Base-by-base conservation (phyloP, 441 rosid genomes). In the Macaranga tanarius region DNA sequence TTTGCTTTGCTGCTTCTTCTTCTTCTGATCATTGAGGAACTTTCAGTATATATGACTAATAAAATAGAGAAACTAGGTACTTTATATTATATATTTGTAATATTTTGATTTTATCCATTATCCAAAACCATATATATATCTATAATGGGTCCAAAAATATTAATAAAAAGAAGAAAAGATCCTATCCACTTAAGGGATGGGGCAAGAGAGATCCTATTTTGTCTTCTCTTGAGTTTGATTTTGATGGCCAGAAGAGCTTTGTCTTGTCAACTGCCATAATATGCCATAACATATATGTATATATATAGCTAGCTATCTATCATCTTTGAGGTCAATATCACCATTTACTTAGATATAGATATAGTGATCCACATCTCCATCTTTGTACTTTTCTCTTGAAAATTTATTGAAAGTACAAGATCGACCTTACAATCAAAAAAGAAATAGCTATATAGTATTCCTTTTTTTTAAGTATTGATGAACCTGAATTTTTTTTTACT, bases 131-230 rank as follows among this genome's bases (percentile, higher is more conserved):
- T 34, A 34, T 3, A 34, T 7, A 34, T 34, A 34, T 3, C 4
- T 7, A 34, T 20, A 54, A 38, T 45, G 23, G 8, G 51, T 76
- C 64, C 75, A 72, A 72, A 71, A 13, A 34, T 42, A 50, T 7
- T 7, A 25, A 55, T 7, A 57, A 20, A 28, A 42, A 52, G 47
- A 34, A 62, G 48, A 51, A 19, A 38, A 23, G 38, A 75, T 73
- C 75, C 80, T 79, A 82, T 80, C 83, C 77, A 75, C 25, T 13
- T 0, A 74, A 72, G 13, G 78, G n/a, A 80, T 68, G 83, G 79
- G 82, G 76, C 78, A 62, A 67, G 66, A 56, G 77, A 77, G 80
- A 73, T 80, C 54, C 73, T 68, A 10, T 56, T 80, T 77, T 80
- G 80, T 77, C 81, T 73, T 70, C 72, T 77, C 61, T 4, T 64